Conservation (phyloP, 164 flowering plant species). For the Tetracentron sinense region DNA sequence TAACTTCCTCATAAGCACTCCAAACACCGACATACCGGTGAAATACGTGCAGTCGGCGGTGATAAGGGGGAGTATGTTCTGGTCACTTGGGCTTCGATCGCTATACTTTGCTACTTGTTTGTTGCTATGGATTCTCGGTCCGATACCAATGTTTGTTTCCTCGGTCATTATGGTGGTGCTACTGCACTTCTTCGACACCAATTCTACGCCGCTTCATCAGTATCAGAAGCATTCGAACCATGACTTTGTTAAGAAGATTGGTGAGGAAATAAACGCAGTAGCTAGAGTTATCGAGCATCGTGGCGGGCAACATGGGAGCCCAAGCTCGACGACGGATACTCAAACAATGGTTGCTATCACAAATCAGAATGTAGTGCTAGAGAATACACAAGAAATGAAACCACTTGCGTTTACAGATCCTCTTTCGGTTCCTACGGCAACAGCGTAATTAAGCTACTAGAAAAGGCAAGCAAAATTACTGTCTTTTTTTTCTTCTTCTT, state of each 20-base stretch:
- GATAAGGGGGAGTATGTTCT: constrained; percentile 49
- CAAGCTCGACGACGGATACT: background rate
- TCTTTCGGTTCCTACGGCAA: too few species aligned
- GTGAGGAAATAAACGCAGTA: background rate
- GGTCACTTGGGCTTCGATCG: constrained; percentile 54
- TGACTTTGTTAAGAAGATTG: background rate
- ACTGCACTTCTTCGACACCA: constrained; percentile 35
- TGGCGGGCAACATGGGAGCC: background rate
- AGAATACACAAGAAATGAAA: too few species aligned
- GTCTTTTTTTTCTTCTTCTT: too few species aligned
- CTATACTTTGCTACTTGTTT: constrained; percentile 45
- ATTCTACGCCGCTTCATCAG: constrained; percentile 28
- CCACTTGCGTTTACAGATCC: too few species aligned
- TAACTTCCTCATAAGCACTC: constrained; percentile 57
- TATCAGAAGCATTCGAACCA: constrained; percentile 5
- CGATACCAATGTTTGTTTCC: constrained; percentile 48
- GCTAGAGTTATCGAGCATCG: background rate
- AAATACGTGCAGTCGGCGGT: constrained; percentile 36
- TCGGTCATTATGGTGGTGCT: constrained; percentile 37
- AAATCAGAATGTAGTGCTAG: too few species aligned
- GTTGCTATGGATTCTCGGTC: constrained; percentile 62
- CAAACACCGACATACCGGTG: constrained; percentile 43
- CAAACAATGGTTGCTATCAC: too few species aligned
- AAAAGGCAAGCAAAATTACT: too few species aligned
- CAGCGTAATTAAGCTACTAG: too few species aligned